Evolutionary conservation across 495 filamentous ascomycete species (phyloP), one percentile per base, ranked within the genome.

Genomic region (Neurospora sp.): DNA sequence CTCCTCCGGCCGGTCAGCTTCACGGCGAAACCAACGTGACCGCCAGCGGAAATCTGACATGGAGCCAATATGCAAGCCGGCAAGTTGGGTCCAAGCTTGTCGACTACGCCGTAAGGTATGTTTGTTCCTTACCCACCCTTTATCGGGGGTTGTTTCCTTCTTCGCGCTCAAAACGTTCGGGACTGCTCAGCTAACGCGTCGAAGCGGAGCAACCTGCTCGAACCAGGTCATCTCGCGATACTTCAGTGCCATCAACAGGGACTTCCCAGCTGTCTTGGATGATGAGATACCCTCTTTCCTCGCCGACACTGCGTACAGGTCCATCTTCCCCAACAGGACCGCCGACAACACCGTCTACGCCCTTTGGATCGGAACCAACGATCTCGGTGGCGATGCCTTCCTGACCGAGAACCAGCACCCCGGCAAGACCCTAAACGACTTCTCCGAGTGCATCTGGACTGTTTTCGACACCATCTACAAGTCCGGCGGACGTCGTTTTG

Each of bases 321-420:
- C 85, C 5, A 75, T 86, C 18, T 91, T 89, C 80, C 81, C 87
- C 38, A 80, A 83, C 70, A 84, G 87, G 70, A 84, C 82, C 1
- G 73, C 84, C 20, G 77, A 85, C n/a, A 88, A 89, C 74, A 91
- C 90, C 4, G 89, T 92, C 6, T 93, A 92, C 75, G 83, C 89
- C 1, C 86, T 93, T 42, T 95, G 91, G 91, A 93, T 93, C 76
- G 92, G 92, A 0, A 93, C 91, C 71, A 94, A 93, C 76, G 92
- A 95, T 77, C 83, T 95, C 12, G 91, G 91, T 42, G 84, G 80
- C 71, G 78, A 84, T 66, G 90, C 84, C 35, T 90, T 93, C 78
- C 78, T 93, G 37, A 87, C 86, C 23, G 90, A 92, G 78, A 85
- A 84, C 46, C 88, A 92, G 78, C 78, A 86, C 31, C 72, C 84